Percentiles rank a stretch among this genome's conserved stretches.
phyloP scores from a whole-genome alignment of 2,329 filamentous ascomycete genomes.

The Immersiporthe knoxdaviesiana region DNA sequence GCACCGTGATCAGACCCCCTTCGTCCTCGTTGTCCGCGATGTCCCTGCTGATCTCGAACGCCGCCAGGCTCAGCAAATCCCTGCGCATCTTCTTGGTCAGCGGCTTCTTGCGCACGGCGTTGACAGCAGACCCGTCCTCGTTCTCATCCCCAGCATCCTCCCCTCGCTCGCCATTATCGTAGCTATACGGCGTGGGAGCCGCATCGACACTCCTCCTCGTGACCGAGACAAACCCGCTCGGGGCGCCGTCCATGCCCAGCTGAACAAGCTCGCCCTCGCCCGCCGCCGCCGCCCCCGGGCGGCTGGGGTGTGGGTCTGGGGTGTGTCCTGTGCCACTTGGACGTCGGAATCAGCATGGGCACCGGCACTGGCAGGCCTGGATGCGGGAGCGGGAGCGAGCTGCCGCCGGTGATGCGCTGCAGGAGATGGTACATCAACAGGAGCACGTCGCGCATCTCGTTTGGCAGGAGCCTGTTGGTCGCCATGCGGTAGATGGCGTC shows the following conservation, averaged over 20 bases:
- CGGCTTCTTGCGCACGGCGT: background rate
- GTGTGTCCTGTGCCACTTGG: background rate
- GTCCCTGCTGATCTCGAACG: background rate
- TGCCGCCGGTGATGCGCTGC: conserved; percentile 5
- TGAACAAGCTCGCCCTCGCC: background rate
- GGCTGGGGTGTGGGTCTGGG: background rate
- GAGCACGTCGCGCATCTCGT: background rate
- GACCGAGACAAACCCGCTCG: conserved; percentile 12
- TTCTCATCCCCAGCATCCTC: background rate
- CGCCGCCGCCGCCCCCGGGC: background rate
- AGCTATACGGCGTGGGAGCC: background rate
- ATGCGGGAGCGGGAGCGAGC: background rate
- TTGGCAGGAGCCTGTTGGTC: background rate
- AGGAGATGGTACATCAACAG: conserved; percentile 9
- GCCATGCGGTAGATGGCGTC: conserved; percentile 7
- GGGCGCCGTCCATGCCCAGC: background rate
- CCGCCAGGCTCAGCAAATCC: background rate
- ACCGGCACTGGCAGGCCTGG: background rate
- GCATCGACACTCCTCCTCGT: background rate
- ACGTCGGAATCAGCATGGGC: background rate
- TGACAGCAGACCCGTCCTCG: background rate
- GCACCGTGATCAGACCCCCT: background rate
- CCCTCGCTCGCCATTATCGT: background rate
- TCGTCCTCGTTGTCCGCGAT: background rate
- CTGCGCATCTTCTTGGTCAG: conserved; percentile 5